A percentile compares a stretch with the other conserved stretches of the same genome.
Conservation (phyloP, 192 early-diverging fungal species). For the Gaertneriomyces semiglobifer region DNA sequence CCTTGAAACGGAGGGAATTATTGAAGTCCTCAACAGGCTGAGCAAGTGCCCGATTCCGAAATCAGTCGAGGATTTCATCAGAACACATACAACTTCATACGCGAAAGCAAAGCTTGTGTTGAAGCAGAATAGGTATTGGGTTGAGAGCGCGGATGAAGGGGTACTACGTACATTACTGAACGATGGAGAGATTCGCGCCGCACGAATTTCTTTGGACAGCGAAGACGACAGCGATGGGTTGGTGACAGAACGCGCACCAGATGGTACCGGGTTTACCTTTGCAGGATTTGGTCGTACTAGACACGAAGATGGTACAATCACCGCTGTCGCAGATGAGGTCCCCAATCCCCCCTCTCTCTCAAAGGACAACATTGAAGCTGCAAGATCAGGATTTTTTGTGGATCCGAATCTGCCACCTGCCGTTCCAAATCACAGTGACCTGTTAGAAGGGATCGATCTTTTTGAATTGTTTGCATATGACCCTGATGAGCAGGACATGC, state of each 20-base stretch:
- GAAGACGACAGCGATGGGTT: constrained; percentile 20
- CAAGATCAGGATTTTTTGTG: neutral
- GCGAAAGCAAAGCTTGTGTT: constrained; percentile 97
- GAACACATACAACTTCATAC: constrained; percentile 77
- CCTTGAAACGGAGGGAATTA: constrained; percentile 84
- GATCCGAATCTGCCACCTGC: constrained; percentile 1
- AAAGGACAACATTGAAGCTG: too few species aligned
- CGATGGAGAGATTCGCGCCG: constrained; percentile 65
- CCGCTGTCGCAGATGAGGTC: too few species aligned
- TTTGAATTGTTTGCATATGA: constrained; percentile 36
- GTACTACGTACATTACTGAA: constrained; percentile 75
- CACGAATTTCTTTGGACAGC: constrained; percentile 37
- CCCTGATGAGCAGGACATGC: neutral
- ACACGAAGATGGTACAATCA: neutral
- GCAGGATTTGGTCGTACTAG: constrained; percentile 13
- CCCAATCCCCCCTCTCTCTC: too few species aligned
- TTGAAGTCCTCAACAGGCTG: constrained; percentile 82
- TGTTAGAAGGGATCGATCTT: constrained; percentile 30
- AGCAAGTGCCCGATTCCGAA: constrained; percentile 77
- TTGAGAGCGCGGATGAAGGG: constrained; percentile 84
- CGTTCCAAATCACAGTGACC: too few species aligned
- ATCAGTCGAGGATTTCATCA: constrained; percentile 70
- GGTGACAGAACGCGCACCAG: constrained; percentile 21
- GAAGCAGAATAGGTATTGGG: constrained; percentile 90
- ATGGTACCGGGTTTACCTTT: constrained; percentile 8